Evolutionary conservation across 441 rosid genomes (phyloP).

Genomic region (Lagerstroemia fauriei): DNA sequence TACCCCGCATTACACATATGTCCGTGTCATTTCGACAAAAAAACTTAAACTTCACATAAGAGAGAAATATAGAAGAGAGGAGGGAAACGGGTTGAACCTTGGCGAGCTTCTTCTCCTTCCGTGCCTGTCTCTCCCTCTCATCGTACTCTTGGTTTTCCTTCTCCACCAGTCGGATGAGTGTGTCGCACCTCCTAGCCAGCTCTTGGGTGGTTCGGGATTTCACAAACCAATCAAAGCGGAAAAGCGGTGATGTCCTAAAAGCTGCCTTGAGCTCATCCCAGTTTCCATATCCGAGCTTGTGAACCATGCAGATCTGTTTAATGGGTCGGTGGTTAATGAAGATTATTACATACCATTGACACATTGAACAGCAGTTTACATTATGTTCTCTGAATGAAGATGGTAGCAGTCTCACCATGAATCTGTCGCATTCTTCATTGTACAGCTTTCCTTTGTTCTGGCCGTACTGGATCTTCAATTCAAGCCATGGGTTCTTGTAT

Average conservation of each 20-base stretch:
- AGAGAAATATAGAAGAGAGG: neutral
- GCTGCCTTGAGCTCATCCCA: constrained; percentile 97
- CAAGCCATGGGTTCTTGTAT: constrained; percentile 97
- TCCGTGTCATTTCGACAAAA: neutral
- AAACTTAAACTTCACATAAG: neutral
- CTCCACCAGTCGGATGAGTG: constrained; percentile 90
- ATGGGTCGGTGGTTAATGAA: constrained; percentile 17
- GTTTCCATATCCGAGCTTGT: constrained; percentile 96
- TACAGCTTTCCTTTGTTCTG: constrained; percentile 97
- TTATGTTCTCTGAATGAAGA: neutral
- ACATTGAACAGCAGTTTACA: constrained; percentile 10
- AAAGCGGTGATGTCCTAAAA: constrained; percentile 79
- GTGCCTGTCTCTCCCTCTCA: constrained; percentile 96
- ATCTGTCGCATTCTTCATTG: constrained; percentile 97
- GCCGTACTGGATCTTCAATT: constrained; percentile 95
- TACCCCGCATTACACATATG: neutral
- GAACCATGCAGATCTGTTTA: constrained; percentile 91
- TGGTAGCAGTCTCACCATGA: constrained; percentile 63
- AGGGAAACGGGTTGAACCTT: constrained; percentile 50
- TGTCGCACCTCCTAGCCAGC: constrained; percentile 94
- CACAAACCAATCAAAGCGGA: constrained; percentile 95
- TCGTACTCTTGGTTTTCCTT: constrained; percentile 97
- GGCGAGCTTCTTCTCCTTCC: constrained; percentile 94
- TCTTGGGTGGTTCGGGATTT: constrained; percentile 93
- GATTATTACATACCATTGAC: neutral